Evolutionary conservation across 2,329 filamentous ascomycete genomes (phyloP), one percentile per base, ranked within the genome.

Genomic region (Phialocephala subalpina): DNA sequence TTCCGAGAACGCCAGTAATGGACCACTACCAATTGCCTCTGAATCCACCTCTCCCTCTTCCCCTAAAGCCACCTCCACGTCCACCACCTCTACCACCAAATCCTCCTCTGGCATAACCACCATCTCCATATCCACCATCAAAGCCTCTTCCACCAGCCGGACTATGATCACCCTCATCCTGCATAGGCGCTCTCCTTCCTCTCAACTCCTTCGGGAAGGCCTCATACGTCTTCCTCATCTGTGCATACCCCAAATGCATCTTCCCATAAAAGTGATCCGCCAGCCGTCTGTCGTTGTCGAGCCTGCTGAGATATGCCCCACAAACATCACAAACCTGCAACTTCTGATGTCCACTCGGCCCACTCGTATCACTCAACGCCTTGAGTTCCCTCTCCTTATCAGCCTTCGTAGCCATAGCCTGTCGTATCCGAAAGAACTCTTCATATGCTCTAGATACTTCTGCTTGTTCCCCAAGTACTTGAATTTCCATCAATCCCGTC

Each of bases 261-360:
- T 99, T 99, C 25, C 96, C 96, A 79, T 97, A 98, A 78, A 99
- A 99, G 79, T 99, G 96, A 77, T 99, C 96, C 22, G 96, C 96
- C 76, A 99, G 79, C 35, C 96, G 87, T 40, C 96, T 87, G 78
- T 99, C 96, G 77, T 99, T 99, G 77, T 99, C 96, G 36, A 99
- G 86, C 25, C 96, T 84, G 69, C 90, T 94, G 42, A 99, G 86
- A 78, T 98, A 99, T 6, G 96, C 96, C 69, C 96, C 96, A 79
- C 96, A 99, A 0, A 98, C 96, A 80, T 99, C 96, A 84, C 96
- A 99, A 56, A 99, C 96, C 78, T 99, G 96, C 47, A 99, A 84
- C 79, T 99, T 99, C 82, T 99, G 96, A 79, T 99, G 96, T 20
- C 96, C 96, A 0, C 90, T 94, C 0, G 96, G 96, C 0, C 96